Evolutionary conservation across 768 basidiomycete genomes (phyloP).

Genomic region (Trametopsis cervina): DNA sequence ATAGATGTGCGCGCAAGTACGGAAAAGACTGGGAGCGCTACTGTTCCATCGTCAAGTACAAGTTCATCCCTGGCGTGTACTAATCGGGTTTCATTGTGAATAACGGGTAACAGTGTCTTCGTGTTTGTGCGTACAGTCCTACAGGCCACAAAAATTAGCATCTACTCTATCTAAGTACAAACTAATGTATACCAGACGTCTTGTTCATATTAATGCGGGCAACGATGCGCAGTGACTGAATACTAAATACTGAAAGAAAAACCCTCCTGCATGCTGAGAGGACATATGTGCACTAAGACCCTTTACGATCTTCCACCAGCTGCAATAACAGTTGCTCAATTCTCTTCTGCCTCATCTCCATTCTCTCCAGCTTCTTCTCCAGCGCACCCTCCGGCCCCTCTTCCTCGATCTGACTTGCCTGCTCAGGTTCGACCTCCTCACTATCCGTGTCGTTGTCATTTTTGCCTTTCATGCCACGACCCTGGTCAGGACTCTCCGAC

Average conservation of each 20-base stretch:
- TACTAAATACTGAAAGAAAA: no score
- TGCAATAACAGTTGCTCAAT: slow-evolving; percentile 41
- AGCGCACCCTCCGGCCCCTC: slow-evolving; percentile 24
- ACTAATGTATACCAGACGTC: no score
- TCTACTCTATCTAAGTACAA: no score
- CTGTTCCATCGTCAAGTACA: slow-evolving; percentile 81
- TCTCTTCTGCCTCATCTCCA: slow-evolving; percentile 40
- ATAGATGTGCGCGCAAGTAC: slow-evolving; percentile 80
- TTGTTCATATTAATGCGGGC: no score
- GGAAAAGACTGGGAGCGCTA: slow-evolving; percentile 94
- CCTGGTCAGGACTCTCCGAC: slow-evolving; percentile 24
- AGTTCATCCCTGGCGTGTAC: slow-evolving; percentile 85
- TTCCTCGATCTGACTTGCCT: slow-evolving; percentile 23
- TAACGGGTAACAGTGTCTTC: no score
- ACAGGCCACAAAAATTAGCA: no score
- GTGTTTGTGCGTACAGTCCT: no score
- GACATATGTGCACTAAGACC: no score
- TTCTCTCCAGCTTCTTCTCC: slow-evolving; percentile 29
- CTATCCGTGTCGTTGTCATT: slow-evolving; percentile 26
- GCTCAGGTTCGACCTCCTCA: slow-evolving; percentile 14
- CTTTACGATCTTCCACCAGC: slow-evolving; percentile 16
- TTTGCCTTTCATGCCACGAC: neutral
- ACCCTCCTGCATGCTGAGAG: no score
- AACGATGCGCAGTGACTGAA: no score
- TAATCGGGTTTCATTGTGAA: no score